Conservation (phyloP, 495 filamentous ascomycete genomes). For the Penicillium subrubescens region DNA sequence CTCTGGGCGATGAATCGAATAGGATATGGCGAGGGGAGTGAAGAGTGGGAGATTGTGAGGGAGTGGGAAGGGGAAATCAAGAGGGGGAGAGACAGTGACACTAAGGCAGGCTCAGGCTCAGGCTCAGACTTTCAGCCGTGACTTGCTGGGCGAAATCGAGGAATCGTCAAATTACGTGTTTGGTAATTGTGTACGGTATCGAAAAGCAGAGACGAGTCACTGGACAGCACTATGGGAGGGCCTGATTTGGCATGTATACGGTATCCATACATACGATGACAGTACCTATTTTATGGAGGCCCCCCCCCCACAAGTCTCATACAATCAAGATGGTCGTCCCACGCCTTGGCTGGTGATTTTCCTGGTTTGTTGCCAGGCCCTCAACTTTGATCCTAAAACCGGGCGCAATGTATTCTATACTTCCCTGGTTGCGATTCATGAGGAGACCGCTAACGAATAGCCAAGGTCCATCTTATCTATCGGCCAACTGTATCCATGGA, state of each 20-base stretch:
- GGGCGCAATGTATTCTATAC: background rate
- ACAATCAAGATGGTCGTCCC: background rate
- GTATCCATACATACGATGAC: background rate
- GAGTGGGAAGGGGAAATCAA: slow-evolving; percentile 7
- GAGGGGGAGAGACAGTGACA: slow-evolving; percentile 14
- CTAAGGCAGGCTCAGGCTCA: slow-evolving; percentile 1
- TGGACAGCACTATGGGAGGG: background rate
- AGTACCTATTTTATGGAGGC: background rate
- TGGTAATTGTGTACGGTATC: slow-evolving; percentile 3
- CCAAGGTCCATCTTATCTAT: background rate
- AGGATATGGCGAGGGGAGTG: background rate
- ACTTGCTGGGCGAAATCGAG: slow-evolving; percentile 5
- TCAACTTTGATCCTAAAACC: background rate
- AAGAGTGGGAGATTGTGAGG: background rate
- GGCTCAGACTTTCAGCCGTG: slow-evolving; percentile 12
- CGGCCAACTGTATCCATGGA: background rate
- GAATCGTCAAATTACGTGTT: slow-evolving; percentile 8
- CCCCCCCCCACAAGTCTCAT: background rate
- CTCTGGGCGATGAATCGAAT: slow-evolving; percentile 5
- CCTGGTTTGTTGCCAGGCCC: background rate
- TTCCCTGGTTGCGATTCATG: background rate
- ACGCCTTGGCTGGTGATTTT: background rate
- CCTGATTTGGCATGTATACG: background rate
- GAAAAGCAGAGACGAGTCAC: background rate
- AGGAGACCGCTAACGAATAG: background rate